Evolutionary conservation across 805 yeast genomes (phyloP), one percentile per base, ranked within the genome.

Genomic region (Ogataea henricii): DNA sequence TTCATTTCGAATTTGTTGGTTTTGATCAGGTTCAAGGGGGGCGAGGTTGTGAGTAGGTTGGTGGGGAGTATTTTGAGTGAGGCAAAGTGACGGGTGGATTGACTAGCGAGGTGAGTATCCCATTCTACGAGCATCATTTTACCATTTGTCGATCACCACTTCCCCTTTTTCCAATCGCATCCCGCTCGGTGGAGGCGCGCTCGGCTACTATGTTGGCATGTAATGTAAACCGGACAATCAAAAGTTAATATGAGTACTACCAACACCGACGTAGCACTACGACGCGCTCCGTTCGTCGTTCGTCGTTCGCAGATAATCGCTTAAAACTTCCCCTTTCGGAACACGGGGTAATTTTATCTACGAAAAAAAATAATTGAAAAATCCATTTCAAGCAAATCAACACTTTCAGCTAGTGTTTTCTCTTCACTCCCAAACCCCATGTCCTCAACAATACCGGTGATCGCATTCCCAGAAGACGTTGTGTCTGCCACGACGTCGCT

Each of bases 391-490:
- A 32, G 35, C 21, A 32, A 32, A 32, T 22, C 13, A 17, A 21
- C 20, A 7, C 16, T 38, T 9, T 13, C 8, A 29, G 25, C 26
- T n/a, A 4, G n/a, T 14, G n/a, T 17, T 12, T 16, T 14, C 39
- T 26, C 18, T 4, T 37, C 29, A 7, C 20, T 9, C 4, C 3
- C 21, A 34, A 6, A 22, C 23, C n/a, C 37, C 13, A 49, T 41
- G 48, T 52, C 57, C 33, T 42, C 53, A 3, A 41, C 22, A 10
- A 46, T 62, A 5, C 63, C 66, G 3, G 56, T 56, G 2, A 59
- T 66, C 5, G 55, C 71, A 8, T 68, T 69, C 32, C 73, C 73
- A 0, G 73, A 69, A 46, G 59, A 63, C 32, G 16, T 56, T 2
- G 30, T 25, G 25, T 16, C 30, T 7, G 41, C 60, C 4, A 20